These are phyloP conservation scores for Cladophialophora exuberans DNA, from an alignment of 2,329 filamentous ascomycete species.

Conservation along the genomic window DNA sequence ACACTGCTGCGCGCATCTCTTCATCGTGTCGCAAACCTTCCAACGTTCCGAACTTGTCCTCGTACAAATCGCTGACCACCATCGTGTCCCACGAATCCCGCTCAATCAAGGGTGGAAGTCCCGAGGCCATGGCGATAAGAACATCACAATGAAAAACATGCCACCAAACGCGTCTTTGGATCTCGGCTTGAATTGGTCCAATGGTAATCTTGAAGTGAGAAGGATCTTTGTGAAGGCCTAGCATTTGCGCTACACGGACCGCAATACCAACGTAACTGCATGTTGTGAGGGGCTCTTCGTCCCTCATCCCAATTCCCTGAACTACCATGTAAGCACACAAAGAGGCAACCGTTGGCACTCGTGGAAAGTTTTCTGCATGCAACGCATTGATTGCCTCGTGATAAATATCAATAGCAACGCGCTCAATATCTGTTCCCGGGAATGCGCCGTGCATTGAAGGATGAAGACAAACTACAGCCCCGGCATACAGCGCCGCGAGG, in stretches of 20 bases:
- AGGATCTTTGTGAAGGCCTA: constrained; percentile 3
- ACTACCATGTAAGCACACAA: neutral
- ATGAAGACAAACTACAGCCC: neutral
- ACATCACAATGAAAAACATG: constrained; percentile 5
- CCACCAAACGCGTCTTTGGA: constrained; percentile 2
- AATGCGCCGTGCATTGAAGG: neutral
- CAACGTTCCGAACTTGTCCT: neutral
- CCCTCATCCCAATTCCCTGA: constrained; percentile 1
- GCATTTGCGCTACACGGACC: constrained; percentile 1
- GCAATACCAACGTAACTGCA: neutral
- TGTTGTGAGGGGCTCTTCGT: neutral
- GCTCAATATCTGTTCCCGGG: neutral
- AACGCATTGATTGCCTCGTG: neutral
- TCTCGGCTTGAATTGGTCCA: neutral
- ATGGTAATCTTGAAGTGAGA: constrained; percentile 1
- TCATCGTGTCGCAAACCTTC: neutral
- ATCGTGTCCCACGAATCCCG: neutral
- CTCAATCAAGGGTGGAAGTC: constrained; percentile 1
- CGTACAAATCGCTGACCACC: constrained; percentile 1
- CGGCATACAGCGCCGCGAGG: constrained; percentile 1
- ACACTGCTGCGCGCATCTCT: neutral
- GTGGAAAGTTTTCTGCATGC: neutral
- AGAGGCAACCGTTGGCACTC: constrained; percentile 1
- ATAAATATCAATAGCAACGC: neutral
- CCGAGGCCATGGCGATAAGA: constrained; percentile 1